phyloP scores from a whole-genome alignment of 257 asterid genomes.

The Marsdenia floribunda region DNA sequence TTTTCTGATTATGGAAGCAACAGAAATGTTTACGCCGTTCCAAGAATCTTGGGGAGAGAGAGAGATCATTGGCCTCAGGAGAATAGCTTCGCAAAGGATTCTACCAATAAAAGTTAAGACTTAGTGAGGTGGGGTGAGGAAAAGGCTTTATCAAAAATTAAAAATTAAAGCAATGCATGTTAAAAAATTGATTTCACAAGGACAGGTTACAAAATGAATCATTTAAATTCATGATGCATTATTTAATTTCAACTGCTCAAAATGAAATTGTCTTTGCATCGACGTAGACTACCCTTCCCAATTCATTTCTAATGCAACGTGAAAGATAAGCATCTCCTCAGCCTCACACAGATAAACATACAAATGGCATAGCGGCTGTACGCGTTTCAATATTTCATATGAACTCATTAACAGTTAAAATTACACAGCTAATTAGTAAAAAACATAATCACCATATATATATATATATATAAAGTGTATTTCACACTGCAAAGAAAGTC shows the following conservation, averaged over 20 bases:
- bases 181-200: not conserved
- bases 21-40: slow-evolving; percentile 35
- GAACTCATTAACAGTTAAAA: not conserved
- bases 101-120: slow-evolving; percentile 36
- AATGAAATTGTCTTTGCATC: not conserved
- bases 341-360: not conserved
- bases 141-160: not conserved
- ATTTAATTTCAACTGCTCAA: not conserved
- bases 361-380: not conserved
- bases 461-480: too few species aligned
- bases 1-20: slow-evolving; percentile 55
- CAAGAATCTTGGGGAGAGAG: slow-evolving; percentile 24
- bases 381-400: not conserved
- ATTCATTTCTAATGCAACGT: not conserved
- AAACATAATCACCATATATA: not conserved
- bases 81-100: slow-evolving; percentile 43
- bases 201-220: not conserved
- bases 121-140: not conserved
- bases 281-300: too few species aligned
- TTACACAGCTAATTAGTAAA: not conserved
- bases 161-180: not conserved
- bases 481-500: not conserved
- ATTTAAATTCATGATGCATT: not conserved
- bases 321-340: not conserved
- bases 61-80: slow-evolving; percentile 32